A percentile compares a stretch with the other conserved stretches of the same genome.
Conservation (phyloP, 2,329 filamentous ascomycete species). For the Talaromyces sp. region DNA sequence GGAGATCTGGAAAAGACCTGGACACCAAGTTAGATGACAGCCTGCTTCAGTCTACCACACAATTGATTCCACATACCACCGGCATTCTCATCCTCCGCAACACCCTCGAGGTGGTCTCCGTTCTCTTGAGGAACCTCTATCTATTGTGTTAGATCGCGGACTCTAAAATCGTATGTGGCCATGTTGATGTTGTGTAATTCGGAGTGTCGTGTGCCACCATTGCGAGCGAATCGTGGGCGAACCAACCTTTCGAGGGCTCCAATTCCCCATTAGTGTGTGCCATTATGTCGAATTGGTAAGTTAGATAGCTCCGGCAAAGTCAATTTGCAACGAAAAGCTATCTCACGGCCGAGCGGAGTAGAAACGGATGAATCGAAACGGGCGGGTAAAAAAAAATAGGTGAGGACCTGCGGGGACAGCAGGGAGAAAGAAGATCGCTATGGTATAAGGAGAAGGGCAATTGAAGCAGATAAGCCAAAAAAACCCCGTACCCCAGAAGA, state of each 20-base stretch:
- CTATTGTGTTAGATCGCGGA: slow-evolving; percentile 12
- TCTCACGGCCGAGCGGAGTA: slow-evolving; percentile 21
- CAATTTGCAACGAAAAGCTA: slow-evolving; percentile 22
- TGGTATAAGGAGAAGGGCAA: slow-evolving; percentile 37
- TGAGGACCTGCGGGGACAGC: slow-evolving; percentile 21
- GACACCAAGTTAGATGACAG: slow-evolving; percentile 15
- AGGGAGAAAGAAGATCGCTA: slow-evolving; percentile 29
- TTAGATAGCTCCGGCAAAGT: slow-evolving; percentile 20
- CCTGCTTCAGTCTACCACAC: neutral
- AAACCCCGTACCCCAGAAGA: slow-evolving; percentile 39
- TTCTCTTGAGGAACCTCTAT: slow-evolving; percentile 34
- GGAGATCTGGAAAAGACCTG: slow-evolving; percentile 69
- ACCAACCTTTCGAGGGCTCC: slow-evolving; percentile 45
- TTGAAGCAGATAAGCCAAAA: slow-evolving; percentile 34
- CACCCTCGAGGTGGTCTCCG: slow-evolving; percentile 32
- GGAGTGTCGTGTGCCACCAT: slow-evolving; percentile 10
- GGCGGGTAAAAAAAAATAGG: slow-evolving; percentile 18
- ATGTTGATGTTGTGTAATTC: slow-evolving; percentile 9
- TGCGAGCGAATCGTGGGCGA: slow-evolving; percentile 2
- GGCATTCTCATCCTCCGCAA: slow-evolving; percentile 38
- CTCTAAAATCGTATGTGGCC: neutral
- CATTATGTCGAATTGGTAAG: slow-evolving; percentile 34
- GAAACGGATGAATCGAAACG: slow-evolving; percentile 8
- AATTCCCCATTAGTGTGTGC: slow-evolving; percentile 42
- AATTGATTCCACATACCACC: slow-evolving; percentile 34